Percentiles rank a stretch among this genome's conserved stretches.
Evolutionary conservation across 163 green algal species (phyloP).

Genomic region (Prototheca wickerhamii): DNA sequence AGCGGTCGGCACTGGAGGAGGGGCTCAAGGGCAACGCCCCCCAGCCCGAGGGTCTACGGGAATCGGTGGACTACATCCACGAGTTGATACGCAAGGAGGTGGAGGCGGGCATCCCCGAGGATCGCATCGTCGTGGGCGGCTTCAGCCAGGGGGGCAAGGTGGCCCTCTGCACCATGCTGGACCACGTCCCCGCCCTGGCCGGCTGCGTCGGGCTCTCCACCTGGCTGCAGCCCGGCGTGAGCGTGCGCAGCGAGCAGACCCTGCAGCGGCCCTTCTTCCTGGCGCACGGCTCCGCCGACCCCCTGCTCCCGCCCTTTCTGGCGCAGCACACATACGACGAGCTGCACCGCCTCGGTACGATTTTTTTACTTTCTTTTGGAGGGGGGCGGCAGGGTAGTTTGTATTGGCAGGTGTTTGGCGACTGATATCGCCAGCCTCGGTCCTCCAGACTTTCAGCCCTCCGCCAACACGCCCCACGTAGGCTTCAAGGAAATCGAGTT

Average conservation of each 20-base stretch:
- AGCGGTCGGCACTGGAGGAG: conserved; percentile 8
- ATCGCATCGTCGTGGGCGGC: conserved; percentile 23
- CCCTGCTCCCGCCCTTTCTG: conserved; percentile 20
- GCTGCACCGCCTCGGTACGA: neutral
- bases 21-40: conserved; percentile 26
- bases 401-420: too few relatives aligned
- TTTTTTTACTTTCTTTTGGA: neutral
- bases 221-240: conserved; percentile 27
- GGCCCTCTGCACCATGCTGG: conserved; percentile 19
- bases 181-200: conserved; percentile 10
- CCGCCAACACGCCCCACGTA: neutral
- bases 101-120: conserved; percentile 18
- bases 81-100: conserved; percentile 24
- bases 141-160: conserved; percentile 33
- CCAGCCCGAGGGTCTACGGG: conserved; percentile 15
- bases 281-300: conserved; percentile 30
- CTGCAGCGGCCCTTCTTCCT: conserved; percentile 25
- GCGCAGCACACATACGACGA: conserved; percentile 6
- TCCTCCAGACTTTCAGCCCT: neutral
- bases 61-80: conserved; percentile 17
- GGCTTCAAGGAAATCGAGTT: neutral
- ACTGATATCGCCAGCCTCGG: neutral
- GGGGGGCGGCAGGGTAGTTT: neutral
- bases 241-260: neutral
- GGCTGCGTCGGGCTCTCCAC: conserved; percentile 27